These are phyloP conservation scores for Lachnellula cervina DNA, from an alignment of 2,329 filamentous ascomycete genomes.

Conservation along the genomic window DNA sequence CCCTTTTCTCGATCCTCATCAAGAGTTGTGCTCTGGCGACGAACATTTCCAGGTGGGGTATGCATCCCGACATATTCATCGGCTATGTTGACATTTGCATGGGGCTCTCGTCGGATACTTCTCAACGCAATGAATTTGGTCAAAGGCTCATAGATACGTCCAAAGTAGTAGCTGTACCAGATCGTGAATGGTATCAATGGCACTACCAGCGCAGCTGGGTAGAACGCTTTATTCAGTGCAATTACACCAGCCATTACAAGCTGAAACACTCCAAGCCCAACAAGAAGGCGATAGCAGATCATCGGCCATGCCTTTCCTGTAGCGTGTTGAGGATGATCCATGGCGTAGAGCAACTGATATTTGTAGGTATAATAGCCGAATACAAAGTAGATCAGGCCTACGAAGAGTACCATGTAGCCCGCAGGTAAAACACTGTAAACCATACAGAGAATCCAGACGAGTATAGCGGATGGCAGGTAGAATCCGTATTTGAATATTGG, in stretches of 20 bases:
- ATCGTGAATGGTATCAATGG: constrained; percentile 76
- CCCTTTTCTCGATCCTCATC: constrained; percentile 70
- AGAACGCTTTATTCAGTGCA: constrained; percentile 67
- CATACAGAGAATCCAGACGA: constrained; percentile 91
- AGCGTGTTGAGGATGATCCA: constrained; percentile 94
- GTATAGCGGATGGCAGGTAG: constrained; percentile 84
- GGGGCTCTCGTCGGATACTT: constrained; percentile 67
- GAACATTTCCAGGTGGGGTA: constrained; percentile 20
- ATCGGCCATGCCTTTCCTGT: constrained; percentile 94
- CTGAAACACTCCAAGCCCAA: constrained; percentile 85
- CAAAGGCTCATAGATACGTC: constrained; percentile 75
- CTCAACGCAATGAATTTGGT: constrained; percentile 89
- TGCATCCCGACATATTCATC: constrained; percentile 34
- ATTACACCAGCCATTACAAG: constrained; percentile 85
- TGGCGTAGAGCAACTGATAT: constrained; percentile 95
- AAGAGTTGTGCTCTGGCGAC: constrained; percentile 50
- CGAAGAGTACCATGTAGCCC: constrained; percentile 75
- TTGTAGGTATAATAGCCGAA: constrained; percentile 90
- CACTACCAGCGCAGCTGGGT: constrained; percentile 64
- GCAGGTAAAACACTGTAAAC: constrained; percentile 84
- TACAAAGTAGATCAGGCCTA: constrained; percentile 77
- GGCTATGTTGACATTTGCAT: constrained; percentile 40
- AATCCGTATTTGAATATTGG: constrained; percentile 94
- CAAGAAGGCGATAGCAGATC: constrained; percentile 85
- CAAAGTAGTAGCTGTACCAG: constrained; percentile 85